phyloP scores from a whole-genome alignment of 257 asterid species.

The Forsythia viridissima region DNA sequence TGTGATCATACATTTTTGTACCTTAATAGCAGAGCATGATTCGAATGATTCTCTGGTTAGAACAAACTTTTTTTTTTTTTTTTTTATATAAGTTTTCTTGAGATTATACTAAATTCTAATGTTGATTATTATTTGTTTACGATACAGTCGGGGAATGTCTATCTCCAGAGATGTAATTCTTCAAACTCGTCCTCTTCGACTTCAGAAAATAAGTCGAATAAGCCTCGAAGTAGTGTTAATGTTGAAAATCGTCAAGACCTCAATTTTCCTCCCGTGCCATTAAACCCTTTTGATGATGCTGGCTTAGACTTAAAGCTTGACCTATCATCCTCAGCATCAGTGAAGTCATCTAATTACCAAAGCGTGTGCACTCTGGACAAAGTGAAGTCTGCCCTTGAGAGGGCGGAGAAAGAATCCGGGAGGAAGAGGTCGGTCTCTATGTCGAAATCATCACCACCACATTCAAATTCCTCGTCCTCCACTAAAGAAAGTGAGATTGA shows the following conservation, averaged over 20 bases:
- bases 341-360: slow-evolving; percentile 40
- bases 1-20: background rate
- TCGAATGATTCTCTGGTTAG: background rate
- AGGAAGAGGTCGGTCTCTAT: slow-evolving; percentile 58
- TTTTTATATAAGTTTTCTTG: background rate
- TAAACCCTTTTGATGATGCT: slow-evolving; percentile 50
- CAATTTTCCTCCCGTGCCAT: slow-evolving; percentile 59
- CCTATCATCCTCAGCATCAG: slow-evolving; percentile 33
- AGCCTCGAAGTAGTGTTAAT: slow-evolving; percentile 22
- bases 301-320: slow-evolving; percentile 61
- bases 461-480: slow-evolving; percentile 66
- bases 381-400: slow-evolving; percentile 77
- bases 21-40: background rate
- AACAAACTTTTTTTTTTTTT: too few relatives aligned
- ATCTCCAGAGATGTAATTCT: slow-evolving; percentile 65
- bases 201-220: slow-evolving; percentile 42
- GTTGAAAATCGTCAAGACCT: slow-evolving; percentile 65
- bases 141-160: slow-evolving; percentile 82
- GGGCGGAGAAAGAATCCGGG: slow-evolving; percentile 62
- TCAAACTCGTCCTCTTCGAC: slow-evolving; percentile 50
- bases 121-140: background rate
- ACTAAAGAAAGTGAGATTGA: slow-evolving; percentile 45
- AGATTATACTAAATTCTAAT: background rate
- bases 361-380: slow-evolving; percentile 93
- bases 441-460: slow-evolving; percentile 59